Evolutionary conservation across 179 eudicot genomes (phyloP), one percentile per base, ranked within the genome.

Genomic region (Carnegiea gigantea): DNA sequence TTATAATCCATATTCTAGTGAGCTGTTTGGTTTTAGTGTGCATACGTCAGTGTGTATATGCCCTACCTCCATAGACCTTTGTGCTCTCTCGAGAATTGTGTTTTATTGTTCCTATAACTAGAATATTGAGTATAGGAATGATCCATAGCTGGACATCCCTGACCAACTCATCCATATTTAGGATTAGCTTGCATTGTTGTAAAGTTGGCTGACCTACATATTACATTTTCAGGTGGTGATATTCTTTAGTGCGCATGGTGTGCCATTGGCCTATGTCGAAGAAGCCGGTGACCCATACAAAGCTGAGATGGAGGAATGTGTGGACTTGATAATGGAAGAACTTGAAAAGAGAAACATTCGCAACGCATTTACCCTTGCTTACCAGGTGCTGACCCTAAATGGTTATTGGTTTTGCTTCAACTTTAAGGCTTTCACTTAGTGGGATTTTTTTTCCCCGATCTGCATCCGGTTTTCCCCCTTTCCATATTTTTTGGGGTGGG

Each of bases 211-310:
- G n/a, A 80, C 54, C 33, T 53, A 40, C 68, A 40, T 74, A 62
- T 64, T 83, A 74, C 62, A 57, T 57, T 57, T 51, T 15, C 90
- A 96, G 99, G 99, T 94, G 44, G 90, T 94, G 93, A 94, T 96
- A 85, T 96, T 96, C 86, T 96, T 94, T 84, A 96, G 99, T 85
- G 99, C 99, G 65, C 99, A 96, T 84, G 99, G 99, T n/a, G 99
- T 96, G 73, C 99, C 99, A 73, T 88, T 96, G 81, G 97, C 98
- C 40, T 96, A 96, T 83, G 98, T 94, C 78, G 98, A 96, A 87
- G 98, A 96, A 91, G 99, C 99, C 81, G 99, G 99, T 84, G 99
- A 96, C 79, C 99, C 99, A 60, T 96, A 96, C 90, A 96, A 96
- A 88, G 98, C 98, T 67, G 98, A 96, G 91, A 96, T 96, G 99